Base-by-base conservation (phyloP, 73 alveolate genomes). In the Stentor coeruleus region DNA sequence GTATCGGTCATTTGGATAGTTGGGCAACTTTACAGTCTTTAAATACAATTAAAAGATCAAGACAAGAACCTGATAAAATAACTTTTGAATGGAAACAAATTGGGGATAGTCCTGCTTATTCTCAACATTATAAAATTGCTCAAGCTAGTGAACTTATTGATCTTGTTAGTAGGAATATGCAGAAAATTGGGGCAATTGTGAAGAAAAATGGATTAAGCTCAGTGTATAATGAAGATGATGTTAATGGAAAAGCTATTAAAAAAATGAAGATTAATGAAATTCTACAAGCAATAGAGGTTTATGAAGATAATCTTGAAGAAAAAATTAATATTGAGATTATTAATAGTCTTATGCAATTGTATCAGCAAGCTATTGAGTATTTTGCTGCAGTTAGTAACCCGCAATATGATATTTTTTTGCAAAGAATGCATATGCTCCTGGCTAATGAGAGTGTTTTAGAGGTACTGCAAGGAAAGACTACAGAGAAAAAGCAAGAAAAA, bases 21-120 rank as follows among this genome's bases (percentile, higher is more conserved):
- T 87, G 93, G 93, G 89, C 93, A 3, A 84, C 93, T 40, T 79
- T 87, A 11, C 90, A 87, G 57, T 37, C 83, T 80, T 39, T 87
- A 15, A 84, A 87, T 35, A 73, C 58, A 35, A 80, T 87, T 49
- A 83, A 86, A 39, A 87, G 90, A 57, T 74, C 73, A 40, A 4
- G 49, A 74, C 74, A 74, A 35, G 76, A 81, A 3, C 90, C 90
- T 3, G 84, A 83, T 55, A 37, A 49, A 1, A 31, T 83, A 15
- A 49, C 93, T 57, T 84, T 87, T 37, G 83, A 72, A n/a, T 87
- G 90, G 87, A 83, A 86, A 74, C 82, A 83, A 38, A 73, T 83
- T 39, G 89, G 89, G 28, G 66, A 83, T 15, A 41, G 49, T 35
- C 87, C 87, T 3, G 58, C 85, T 76, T 77, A 57, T 35, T 14